Conservation (phyloP, 2,329 filamentous ascomycete genomes). For the Chrysoporthe cubensis region DNA sequence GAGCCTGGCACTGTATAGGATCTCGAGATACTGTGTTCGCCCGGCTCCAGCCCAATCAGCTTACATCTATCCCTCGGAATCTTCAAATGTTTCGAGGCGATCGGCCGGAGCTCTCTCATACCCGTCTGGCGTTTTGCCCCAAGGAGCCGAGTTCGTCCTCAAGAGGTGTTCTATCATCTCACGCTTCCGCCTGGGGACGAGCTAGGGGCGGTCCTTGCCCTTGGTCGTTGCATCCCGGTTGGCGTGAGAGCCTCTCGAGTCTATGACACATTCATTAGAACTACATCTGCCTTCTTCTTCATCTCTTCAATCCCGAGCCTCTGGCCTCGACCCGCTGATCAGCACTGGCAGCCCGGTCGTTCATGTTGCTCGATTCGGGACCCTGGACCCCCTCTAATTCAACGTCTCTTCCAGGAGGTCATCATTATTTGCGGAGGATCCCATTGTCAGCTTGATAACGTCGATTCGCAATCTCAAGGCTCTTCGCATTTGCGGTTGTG, state of each 20-base stretch:
- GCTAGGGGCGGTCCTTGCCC: not conserved
- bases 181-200: not conserved
- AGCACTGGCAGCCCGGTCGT: not conserved
- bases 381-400: not conserved
- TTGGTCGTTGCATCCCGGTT: slow-evolving; percentile 21
- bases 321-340: not conserved
- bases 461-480: not conserved
- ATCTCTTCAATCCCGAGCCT: not conserved
- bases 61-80: not conserved
- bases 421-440: not conserved
- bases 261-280: slow-evolving; percentile 25
- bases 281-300: slow-evolving; percentile 1
- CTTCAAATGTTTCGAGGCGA: not conserved
- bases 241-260: slow-evolving; percentile 16
- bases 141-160: not conserved
- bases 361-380: not conserved
- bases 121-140: not conserved
- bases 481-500: not conserved
- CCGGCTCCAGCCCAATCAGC: not conserved
- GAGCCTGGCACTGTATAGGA: not conserved
- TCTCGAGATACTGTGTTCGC: not conserved
- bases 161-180: not conserved
- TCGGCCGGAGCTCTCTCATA: not conserved
- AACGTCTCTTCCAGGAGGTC: not conserved
- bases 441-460: not conserved